Percentiles rank a stretch among this genome's conserved stretches.
Conservation (phyloP, 202 grass and related monocot species). For the Bolboschoenoplectus hybrid region DNA sequence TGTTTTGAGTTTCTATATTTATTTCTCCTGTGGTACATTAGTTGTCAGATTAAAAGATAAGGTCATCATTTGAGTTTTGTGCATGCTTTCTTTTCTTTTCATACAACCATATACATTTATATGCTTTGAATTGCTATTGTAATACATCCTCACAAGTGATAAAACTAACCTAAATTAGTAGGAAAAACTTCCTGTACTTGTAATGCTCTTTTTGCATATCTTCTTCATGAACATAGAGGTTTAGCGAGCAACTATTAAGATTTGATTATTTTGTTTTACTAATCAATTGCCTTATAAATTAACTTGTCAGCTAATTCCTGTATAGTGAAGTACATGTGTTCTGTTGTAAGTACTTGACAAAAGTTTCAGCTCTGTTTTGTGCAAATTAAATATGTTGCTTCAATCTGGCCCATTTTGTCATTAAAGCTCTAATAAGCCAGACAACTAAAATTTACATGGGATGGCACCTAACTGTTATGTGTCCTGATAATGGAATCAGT, state of each 20-base stretch:
- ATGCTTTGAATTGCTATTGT: neutral
- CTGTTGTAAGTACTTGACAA: neutral
- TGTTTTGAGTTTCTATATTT: slow-evolving; percentile 11
- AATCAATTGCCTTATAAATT: neutral
- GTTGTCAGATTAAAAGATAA: slow-evolving; percentile 13
- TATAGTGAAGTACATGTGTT: neutral
- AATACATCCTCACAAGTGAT: neutral
- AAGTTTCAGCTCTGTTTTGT: neutral
- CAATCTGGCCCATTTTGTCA: neutral
- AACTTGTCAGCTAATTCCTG: neutral
- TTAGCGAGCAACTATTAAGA: neutral
- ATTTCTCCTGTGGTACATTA: neutral
- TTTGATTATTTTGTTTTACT: neutral
- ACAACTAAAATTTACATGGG: neutral
- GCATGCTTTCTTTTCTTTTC: neutral
- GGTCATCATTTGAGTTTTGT: slow-evolving; percentile 2
- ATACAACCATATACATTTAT: neutral
- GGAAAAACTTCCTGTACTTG: neutral
- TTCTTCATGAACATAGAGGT: neutral
- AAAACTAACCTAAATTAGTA: neutral
- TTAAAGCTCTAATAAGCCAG: neutral
- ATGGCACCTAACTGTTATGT: neutral
- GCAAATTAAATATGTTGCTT: neutral
- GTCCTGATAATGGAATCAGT: neutral
- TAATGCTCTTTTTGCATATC: neutral